Conservation (phyloP, 1,284 basidiomycete species). For the Ceratobasidium sp. region DNA sequence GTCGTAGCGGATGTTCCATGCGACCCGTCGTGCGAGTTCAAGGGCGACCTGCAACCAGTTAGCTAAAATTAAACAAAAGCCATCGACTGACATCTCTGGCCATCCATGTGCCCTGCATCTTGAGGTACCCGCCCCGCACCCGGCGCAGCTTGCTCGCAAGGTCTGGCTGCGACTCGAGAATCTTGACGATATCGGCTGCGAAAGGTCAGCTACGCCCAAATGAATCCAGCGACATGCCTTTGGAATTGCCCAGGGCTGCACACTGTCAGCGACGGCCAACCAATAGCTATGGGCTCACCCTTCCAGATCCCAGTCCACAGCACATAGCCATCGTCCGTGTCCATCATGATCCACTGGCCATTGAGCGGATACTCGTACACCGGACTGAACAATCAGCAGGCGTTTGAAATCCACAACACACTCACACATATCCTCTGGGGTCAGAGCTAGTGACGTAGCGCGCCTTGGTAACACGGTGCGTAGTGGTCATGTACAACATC, state of each 20-base stretch:
- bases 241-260: conserved; percentile 78
- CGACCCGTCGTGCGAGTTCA: conserved; percentile 57
- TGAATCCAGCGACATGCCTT: conserved; percentile 55
- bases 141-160: conserved; percentile 76
- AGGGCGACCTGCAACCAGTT: conserved; percentile 52
- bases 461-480: conserved; percentile 37
- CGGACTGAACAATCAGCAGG: conserved; percentile 57
- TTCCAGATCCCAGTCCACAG: conserved; percentile 87
- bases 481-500: conserved; percentile 32
- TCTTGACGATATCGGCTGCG: conserved; percentile 83
- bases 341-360: conserved; percentile 92
- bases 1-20: conserved; percentile 82
- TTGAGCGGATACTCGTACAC: conserved; percentile 86
- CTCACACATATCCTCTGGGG: conserved; percentile 80
- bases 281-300: conserved; percentile 55
- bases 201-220: not conserved
- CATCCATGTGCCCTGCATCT: conserved; percentile 90
- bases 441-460: conserved; percentile 90
- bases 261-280: conserved; percentile 9
- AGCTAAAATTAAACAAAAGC: conserved; percentile 45
- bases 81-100: conserved; percentile 69
- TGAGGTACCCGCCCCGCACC: conserved; percentile 83
- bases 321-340: conserved; percentile 85
- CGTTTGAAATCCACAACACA: conserved; percentile 41
- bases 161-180: conserved; percentile 85